phyloP scores from a whole-genome alignment of 257 asterid species.

The Ocimum tenuiflorum region DNA sequence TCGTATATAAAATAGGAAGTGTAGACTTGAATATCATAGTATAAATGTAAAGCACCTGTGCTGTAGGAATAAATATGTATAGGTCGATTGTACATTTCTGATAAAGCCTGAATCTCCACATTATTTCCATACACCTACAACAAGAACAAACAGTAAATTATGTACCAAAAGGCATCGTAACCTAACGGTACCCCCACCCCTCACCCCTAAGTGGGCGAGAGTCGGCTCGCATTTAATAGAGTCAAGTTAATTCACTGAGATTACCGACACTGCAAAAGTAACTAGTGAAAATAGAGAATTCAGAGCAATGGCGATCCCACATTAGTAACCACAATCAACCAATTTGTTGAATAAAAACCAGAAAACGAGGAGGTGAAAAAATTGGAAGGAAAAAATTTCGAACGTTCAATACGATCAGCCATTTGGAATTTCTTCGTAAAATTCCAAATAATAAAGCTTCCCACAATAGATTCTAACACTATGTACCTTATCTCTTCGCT shows the following conservation, averaged over 20 bases:
- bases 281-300: neutral
- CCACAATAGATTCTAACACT: neutral
- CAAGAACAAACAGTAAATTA: neutral
- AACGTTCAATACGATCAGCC: neutral
- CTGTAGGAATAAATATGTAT: slow-evolving; percentile 90
- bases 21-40: slow-evolving; percentile 4
- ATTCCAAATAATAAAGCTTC: neutral
- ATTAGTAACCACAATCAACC: neutral
- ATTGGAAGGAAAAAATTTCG: neutral
- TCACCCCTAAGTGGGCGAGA: too few species aligned
- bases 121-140: slow-evolving; percentile 90
- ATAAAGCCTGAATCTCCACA: slow-evolving; percentile 88
- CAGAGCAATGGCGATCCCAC: neutral
- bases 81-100: slow-evolving; percentile 97
- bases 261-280: neutral
- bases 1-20: neutral
- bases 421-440: neutral
- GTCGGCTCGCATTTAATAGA: neutral
- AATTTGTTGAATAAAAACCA: neutral
- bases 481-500: slow-evolving; percentile 85
- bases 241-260: neutral
- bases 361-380: neutral
- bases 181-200: too few species aligned
- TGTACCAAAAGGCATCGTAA: too few species aligned
- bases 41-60: slow-evolving; percentile 52